Evolutionary conservation across 176 grass and related monocot genomes (phyloP).

Genomic region (Thalia dealbata): DNA sequence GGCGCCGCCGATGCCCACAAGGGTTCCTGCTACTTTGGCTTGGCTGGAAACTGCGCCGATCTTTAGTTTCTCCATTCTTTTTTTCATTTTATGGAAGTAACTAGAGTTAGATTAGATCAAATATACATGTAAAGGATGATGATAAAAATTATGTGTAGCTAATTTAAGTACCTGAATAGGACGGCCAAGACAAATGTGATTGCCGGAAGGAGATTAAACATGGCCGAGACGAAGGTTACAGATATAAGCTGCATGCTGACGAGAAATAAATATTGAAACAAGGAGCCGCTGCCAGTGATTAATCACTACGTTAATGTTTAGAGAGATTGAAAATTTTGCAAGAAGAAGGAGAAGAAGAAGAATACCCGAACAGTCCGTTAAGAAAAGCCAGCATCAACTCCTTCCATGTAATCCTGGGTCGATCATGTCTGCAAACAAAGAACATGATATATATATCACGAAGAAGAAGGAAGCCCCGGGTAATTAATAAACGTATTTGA

Average conservation of each 20-base stretch:
- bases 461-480: too few species aligned
- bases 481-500: too few species aligned
- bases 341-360: not conserved
- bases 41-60: constrained; percentile 32
- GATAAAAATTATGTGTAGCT: too few species aligned
- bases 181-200: constrained; percentile 64
- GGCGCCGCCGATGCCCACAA: constrained; percentile 66
- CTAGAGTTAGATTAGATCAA: not conserved
- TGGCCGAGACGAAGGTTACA: constrained; percentile 65
- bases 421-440: constrained; percentile 38
- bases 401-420: constrained; percentile 57
- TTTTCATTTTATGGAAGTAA: not conserved
- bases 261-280: constrained; percentile 85
- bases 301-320: not conserved
- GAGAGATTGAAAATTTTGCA: not conserved
- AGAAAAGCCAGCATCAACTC: constrained; percentile 48
- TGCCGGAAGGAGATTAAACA: constrained; percentile 72
- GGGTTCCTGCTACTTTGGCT: constrained; percentile 64
- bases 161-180: constrained; percentile 33
- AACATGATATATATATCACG: too few species aligned
- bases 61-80: constrained; percentile 46
- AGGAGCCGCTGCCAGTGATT: constrained; percentile 39
- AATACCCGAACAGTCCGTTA: constrained; percentile 64
- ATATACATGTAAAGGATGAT: not conserved
- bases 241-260: constrained; percentile 60